Evolutionary conservation across 371 early-diverging fungal species (phyloP).

Genomic region (Syncephalastrum monosporum): DNA sequence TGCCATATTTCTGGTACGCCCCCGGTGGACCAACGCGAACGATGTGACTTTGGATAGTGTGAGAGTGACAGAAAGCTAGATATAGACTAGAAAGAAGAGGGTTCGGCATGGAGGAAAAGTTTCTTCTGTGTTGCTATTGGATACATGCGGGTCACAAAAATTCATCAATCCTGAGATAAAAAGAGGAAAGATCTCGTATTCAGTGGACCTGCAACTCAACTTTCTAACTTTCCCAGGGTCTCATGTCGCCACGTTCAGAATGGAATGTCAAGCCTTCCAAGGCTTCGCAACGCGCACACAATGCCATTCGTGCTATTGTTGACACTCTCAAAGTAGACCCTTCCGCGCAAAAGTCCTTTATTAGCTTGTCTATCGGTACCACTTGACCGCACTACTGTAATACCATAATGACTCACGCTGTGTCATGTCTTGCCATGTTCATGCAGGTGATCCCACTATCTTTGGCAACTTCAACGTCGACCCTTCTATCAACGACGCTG

Average conservation of each 20-base stretch:
- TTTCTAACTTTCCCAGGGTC: too few relatives aligned
- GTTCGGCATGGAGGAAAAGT: too few relatives aligned
- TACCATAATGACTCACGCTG: conserved; percentile 2
- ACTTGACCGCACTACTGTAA: neutral
- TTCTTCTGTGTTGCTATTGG: too few relatives aligned
- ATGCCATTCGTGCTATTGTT: conserved; percentile 89
- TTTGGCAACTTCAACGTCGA: conserved; percentile 90
- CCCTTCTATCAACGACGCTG: conserved; percentile 64
- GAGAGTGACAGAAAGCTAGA: too few relatives aligned
- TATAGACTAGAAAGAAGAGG: too few relatives aligned
- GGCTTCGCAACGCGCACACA: conserved; percentile 75
- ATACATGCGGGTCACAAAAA: too few relatives aligned
- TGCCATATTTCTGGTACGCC: too few relatives aligned
- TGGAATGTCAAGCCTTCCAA: conserved; percentile 57
- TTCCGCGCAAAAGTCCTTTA: conserved; percentile 66
- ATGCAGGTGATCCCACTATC: conserved; percentile 81
- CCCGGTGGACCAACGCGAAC: too few relatives aligned
- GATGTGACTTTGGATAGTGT: too few relatives aligned
- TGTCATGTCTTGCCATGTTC: neutral
- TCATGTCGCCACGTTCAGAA: conserved; percentile 2
- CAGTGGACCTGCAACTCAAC: too few relatives aligned
- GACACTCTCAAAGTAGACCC: conserved; percentile 74
- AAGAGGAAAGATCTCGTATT: too few relatives aligned
- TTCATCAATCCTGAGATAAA: too few relatives aligned
- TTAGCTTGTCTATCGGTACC: conserved; percentile 79